Evolutionary conservation across 1,284 basidiomycete genomes (phyloP).

Genomic region (Anthracocystis setariae): DNA sequence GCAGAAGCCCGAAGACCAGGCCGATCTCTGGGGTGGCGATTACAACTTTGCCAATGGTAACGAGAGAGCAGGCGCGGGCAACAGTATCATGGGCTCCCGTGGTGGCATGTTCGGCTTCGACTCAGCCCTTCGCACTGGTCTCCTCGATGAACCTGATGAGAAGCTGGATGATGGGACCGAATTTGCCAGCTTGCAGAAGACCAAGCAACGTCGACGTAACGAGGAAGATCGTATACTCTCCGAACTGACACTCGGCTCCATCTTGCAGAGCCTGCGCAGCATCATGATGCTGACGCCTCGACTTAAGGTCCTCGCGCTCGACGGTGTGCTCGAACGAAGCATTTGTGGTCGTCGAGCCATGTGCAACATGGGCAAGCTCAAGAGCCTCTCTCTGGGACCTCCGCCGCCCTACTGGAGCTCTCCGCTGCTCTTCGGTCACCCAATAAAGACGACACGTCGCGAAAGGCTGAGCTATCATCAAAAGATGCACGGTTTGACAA

Average conservation of each 20-base stretch:
- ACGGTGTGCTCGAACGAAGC: constrained; percentile 48
- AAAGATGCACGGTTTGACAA: constrained; percentile 30
- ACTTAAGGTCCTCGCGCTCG: constrained; percentile 47
- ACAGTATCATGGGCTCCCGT: constrained; percentile 37
- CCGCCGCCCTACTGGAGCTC: constrained; percentile 57
- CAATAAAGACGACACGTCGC: constrained; percentile 42
- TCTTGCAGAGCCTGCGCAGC: constrained; percentile 42
- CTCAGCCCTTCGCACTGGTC: constrained; percentile 36
- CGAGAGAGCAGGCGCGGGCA: constrained; percentile 48
- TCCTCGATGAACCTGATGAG: constrained; percentile 29
- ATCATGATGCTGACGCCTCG: constrained; percentile 47
- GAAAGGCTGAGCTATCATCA: constrained; percentile 41
- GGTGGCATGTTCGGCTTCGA: constrained; percentile 51
- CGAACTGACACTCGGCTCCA: constrained; percentile 46
- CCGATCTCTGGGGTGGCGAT: constrained; percentile 48
- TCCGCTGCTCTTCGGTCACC: constrained; percentile 49
- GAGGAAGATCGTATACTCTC: constrained; percentile 48
- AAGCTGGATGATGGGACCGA: constrained; percentile 40
- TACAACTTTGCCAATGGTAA: constrained; percentile 48
- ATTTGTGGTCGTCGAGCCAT: constrained; percentile 48
- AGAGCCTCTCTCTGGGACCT: constrained; percentile 51
- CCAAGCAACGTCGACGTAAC: constrained; percentile 33
- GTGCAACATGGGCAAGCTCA: constrained; percentile 52
- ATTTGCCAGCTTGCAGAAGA: constrained; percentile 31
- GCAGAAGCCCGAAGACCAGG: constrained; percentile 45